These are phyloP conservation scores for Lyophyllum semitale DNA, from an alignment of 768 basidiomycete species.

Conservation along the genomic window DNA sequence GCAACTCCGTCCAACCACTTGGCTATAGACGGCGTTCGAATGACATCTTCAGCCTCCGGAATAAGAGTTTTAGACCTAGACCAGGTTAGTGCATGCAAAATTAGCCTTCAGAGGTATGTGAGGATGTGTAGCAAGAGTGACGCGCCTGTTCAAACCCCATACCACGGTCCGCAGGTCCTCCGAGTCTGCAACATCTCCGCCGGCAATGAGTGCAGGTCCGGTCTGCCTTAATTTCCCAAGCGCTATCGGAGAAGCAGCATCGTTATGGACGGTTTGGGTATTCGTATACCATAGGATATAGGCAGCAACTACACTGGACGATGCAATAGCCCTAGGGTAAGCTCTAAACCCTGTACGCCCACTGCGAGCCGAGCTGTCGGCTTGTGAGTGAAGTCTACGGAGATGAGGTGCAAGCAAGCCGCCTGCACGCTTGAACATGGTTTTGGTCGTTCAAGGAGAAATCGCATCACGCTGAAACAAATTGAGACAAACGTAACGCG, in stretches of 20 bases:
- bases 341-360: constrained; percentile 11
- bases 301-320: constrained; percentile 34
- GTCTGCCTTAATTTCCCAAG: constrained; percentile 15
- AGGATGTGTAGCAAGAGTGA: not conserved
- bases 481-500: constrained; percentile 16
- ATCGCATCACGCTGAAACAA: constrained; percentile 10
- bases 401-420: constrained; percentile 21
- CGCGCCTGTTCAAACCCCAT: constrained; percentile 79
- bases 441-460: not conserved
- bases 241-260: constrained; percentile 16
- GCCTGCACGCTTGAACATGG: constrained; percentile 33
- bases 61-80: constrained; percentile 49
- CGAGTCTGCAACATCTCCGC: constrained; percentile 22
- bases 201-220: constrained; percentile 1
- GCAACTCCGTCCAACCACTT: constrained; percentile 69
- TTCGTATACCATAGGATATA: constrained; percentile 41
- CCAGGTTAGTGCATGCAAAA: not conserved
- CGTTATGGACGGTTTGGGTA: constrained; percentile 32
- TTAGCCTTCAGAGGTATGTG: not conserved
- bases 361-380: constrained; percentile 20
- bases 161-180: constrained; percentile 50
- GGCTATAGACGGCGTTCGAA: constrained; percentile 52
- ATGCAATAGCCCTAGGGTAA: constrained; percentile 21
- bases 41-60: constrained; percentile 37
- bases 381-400: constrained; percentile 26